Conservation (phyloP, 768 basidiomycete genomes). For the Russula lepida region DNA sequence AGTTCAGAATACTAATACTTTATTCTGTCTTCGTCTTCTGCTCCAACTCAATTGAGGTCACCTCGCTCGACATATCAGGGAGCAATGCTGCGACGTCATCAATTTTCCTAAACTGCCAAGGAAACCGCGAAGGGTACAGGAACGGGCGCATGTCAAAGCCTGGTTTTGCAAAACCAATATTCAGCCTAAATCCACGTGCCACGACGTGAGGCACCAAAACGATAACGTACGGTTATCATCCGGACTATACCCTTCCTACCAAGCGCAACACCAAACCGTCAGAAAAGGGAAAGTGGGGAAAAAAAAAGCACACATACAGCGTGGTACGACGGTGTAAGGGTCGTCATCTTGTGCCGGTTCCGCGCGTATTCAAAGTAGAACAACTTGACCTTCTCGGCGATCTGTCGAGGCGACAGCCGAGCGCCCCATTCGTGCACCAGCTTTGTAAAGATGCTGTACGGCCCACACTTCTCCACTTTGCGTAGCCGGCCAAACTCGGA, state of each 20-base stretch:
- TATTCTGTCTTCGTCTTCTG: conserved; percentile 20
- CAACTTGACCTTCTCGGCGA: conserved; percentile 93
- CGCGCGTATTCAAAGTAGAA: conserved; percentile 97
- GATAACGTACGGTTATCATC: conserved; percentile 79
- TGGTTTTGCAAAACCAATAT: conserved; percentile 26
- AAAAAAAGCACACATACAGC: conserved; percentile 46
- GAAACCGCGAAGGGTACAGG: conserved; percentile 90
- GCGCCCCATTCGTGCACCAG: conserved; percentile 90
- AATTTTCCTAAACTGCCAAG: conserved; percentile 95
- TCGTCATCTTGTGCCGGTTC: conserved; percentile 99
- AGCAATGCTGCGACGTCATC: conserved; percentile 73
- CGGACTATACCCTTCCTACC: conserved; percentile 91
- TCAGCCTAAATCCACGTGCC: neutral
- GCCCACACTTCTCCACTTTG: conserved; percentile 96
- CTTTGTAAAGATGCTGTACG: conserved; percentile 96
- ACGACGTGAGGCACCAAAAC: neutral
- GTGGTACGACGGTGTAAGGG: conserved; percentile 87
- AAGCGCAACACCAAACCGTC: neutral
- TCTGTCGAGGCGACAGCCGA: conserved; percentile 72
- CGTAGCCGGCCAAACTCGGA: conserved; percentile 88
- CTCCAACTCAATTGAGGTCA: neutral
- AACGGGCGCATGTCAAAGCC: conserved; percentile 96
- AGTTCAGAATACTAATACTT: neutral
- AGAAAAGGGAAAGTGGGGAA: neutral
- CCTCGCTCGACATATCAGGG: conserved; percentile 51